Conservation (phyloP, 371 early-diverging fungal species). For the Lichtheimia hyalospora region DNA sequence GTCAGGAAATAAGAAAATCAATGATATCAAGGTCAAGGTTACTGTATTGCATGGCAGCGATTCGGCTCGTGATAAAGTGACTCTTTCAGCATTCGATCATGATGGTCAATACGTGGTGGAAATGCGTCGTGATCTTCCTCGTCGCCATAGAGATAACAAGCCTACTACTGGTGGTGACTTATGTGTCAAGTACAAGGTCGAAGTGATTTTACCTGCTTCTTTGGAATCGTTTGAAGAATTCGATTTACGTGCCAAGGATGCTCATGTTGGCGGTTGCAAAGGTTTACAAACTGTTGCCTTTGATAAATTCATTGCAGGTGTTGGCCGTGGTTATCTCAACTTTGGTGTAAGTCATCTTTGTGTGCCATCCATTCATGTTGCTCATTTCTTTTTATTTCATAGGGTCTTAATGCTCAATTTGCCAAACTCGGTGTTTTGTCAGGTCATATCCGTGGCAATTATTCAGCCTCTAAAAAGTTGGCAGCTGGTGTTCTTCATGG, state of each 20-base stretch:
- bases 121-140: slow-evolving; percentile 9
- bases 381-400: not conserved
- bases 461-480: slow-evolving; percentile 3
- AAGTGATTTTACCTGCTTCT: slow-evolving; percentile 14
- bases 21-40: slow-evolving; percentile 15
- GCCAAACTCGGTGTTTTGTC: slow-evolving; percentile 12
- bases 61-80: not conserved
- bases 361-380: not conserved
- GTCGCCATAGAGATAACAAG: not conserved
- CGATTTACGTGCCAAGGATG: slow-evolving; percentile 11
- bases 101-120: slow-evolving; percentile 20
- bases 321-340: slow-evolving; percentile 19
- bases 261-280: slow-evolving; percentile 6
- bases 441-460: slow-evolving; percentile 15
- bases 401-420: slow-evolving; percentile 15
- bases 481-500: slow-evolving; percentile 10
- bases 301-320: slow-evolving; percentile 19
- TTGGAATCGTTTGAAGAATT: slow-evolving; percentile 13
- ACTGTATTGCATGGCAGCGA: slow-evolving; percentile 14
- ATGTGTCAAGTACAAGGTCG: slow-evolving; percentile 16
- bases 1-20: slow-evolving; percentile 1
- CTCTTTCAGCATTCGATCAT: slow-evolving; percentile 19
- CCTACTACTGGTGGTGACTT: not conserved
- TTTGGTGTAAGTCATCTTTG: slow-evolving; percentile 9
- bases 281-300: slow-evolving; percentile 9